phyloP scores from a whole-genome alignment of 2,329 filamentous ascomycete genomes.

The Parastagonospora nodorum region DNA sequence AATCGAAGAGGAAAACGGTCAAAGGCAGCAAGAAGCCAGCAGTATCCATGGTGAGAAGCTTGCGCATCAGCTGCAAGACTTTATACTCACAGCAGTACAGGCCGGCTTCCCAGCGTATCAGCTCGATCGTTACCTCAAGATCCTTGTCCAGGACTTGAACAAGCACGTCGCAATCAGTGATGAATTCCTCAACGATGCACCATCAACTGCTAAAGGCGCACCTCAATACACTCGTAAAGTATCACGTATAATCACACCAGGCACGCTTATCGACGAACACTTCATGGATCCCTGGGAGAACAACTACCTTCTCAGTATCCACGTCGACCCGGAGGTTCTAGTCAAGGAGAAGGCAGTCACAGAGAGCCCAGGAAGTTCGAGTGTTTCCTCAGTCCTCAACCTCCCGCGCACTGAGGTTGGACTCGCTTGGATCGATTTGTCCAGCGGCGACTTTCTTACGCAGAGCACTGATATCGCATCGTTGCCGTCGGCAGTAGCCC shows the following conservation, averaged over 20 bases:
- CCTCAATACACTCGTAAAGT: constrained; percentile 85
- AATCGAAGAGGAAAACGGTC: constrained; percentile 74
- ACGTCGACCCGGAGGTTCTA: constrained; percentile 55
- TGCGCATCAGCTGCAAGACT: background rate
- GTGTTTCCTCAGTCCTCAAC: constrained; percentile 39
- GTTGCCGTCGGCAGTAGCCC: constrained; percentile 79
- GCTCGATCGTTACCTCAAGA: constrained; percentile 89
- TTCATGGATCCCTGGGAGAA: constrained; percentile 95
- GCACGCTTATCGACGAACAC: constrained; percentile 94
- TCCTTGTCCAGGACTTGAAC: constrained; percentile 86
- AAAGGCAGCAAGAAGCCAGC: constrained; percentile 59
- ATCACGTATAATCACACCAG: constrained; percentile 86
- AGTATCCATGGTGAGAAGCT: constrained; percentile 77
- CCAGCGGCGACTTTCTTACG: constrained; percentile 92
- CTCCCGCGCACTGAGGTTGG: constrained; percentile 63
- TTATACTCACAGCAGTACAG: constrained; percentile 49
- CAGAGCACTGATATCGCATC: constrained; percentile 73
- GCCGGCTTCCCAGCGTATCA: constrained; percentile 94
- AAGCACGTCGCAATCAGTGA: constrained; percentile 93
- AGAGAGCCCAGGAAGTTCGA: constrained; percentile 33
- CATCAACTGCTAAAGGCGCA: constrained; percentile 75
- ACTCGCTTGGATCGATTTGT: constrained; percentile 91
- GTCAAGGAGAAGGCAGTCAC: constrained; percentile 29
- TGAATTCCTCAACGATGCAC: constrained; percentile 78
- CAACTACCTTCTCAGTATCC: constrained; percentile 86